Evolutionary conservation across 148 eudicot species (phyloP), one percentile per base, ranked within the genome.

Genomic region (Cornus suecica): DNA sequence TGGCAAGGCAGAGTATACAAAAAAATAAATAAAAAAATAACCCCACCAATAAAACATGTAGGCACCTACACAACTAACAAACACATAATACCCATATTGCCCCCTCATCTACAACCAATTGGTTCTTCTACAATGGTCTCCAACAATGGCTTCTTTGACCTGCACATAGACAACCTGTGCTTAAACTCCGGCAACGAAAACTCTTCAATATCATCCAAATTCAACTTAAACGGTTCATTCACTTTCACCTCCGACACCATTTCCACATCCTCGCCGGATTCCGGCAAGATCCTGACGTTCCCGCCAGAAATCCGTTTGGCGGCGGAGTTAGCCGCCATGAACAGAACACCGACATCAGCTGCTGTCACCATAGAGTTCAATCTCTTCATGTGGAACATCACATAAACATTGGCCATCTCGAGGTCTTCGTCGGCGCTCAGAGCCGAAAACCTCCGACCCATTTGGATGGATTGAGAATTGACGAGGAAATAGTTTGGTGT

Each of bases 41-140:
- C 9, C 42, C 42, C 7, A 37, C 42, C 42, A 37, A 4, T 10
- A 37, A 3, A 37, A 37, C 42, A 37, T 6, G 42, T 10, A 37
- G 42, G 0, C 42, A 4, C 42, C 42, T 37, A 37, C 9, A 37
- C 42, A 37, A 37, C 42, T 4, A 6, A 63, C 41, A 16, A 10
- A 34, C 26, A 32, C 28, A 10, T 63, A 13, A 13, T 54, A 20
- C 2, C 31, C 66, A 63, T 27, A 11, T 65, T 65, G 18, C 15
- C 60, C 60, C 42, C 69, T 84, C 84, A 87, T 76, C 90, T 81
- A 6, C 68, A 77, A 58, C 65, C 78, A 72, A 82, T 74, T 22
- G 96, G 92, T 66, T 95, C 99, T 85, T 95, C 99, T 10, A 74
- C 89, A 54, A 95, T 95, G 3, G 99, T 95, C 72, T 95, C 97